Evolutionary conservation across 768 basidiomycete species (phyloP), one percentile per base, ranked within the genome.

Genomic region (Hemileccinum rubropunctum): DNA sequence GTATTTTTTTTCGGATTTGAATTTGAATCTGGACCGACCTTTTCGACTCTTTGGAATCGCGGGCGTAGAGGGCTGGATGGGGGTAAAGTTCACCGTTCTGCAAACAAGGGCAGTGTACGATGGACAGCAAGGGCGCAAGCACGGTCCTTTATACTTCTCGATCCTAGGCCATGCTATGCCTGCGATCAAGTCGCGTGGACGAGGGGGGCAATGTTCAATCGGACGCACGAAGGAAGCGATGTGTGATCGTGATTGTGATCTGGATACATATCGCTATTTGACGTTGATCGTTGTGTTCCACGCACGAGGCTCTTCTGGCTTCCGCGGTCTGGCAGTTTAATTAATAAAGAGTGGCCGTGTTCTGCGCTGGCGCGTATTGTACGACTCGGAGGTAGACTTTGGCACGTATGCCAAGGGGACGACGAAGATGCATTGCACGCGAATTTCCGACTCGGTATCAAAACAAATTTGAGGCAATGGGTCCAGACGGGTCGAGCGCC

Each of bases 271-370:
- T 6, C 23, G 23, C 23, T 23, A 23, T 23, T 3, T 6, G 4
- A 26, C 17, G n/a, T 30, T 41, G 18, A 34, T 21, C 9, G 44
- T 40, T 47, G 54, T 49, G 50, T 54, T 47, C 34, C 27, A 6
- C 33, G 6, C 38, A 23, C 38, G 21, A 1, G 13, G 34, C 21
- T 12, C 27, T 30, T 12, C 28, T 2, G 8, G 37, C 45, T 43
- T 45, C 43, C 41, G 53, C 27, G 18, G 38, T 35, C 28, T 27
- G 51, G n/a, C 6, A 11, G 30, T 18, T 45, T 35, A 26, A 42
- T 59, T 59, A 46, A 58, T 54, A 11, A 15, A 37, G n/a, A 3
- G 47, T 42, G 30, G 47, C 44, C 35, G 28, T 20, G 36, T 51
- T 36, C 49, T 27, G 12, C 4, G 26, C 46, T 1, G 10, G 21